Base-by-base conservation (phyloP, 306 rosid species). In the Lotus japonicus region DNA sequence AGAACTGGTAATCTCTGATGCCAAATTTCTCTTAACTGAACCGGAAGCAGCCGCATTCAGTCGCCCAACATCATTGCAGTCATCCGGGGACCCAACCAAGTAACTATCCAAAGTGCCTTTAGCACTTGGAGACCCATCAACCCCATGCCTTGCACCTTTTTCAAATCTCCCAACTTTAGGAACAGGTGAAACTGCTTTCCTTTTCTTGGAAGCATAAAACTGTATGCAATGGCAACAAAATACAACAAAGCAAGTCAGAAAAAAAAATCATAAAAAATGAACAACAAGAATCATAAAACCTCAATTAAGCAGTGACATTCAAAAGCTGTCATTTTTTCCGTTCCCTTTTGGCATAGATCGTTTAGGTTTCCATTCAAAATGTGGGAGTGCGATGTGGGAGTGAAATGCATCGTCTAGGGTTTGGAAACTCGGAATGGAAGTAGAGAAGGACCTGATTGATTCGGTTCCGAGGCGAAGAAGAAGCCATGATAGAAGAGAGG, bases 141-240 rank as follows among this genome's bases (percentile, higher is more conserved):
- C 68, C 15, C 38, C 59, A 33, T 14, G 58, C 63, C 79, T 83
- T 2, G 68, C 88, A 71, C 72, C 87, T 49, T 80, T 85, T 28
- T 81, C 94, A 43, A 58, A 66, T 70, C 83, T 85, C 77, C 80
- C 86, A 21, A 68, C 57, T 75, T 85, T 90, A 44, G 76, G 5
- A 64, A 44, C 71, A 10, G 95, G 96, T 3, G 98, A 83, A 45
- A 12, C 48, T 6, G 84, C 79, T 71, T 88, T 94, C 77, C 97
- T 77, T 61, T 94, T 94, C 96, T 88, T 94, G 4, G 97, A 80
- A 80, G 80, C 70, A 64, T 78, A 94, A 78, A 90, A 94, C 98
- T 94, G 90, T 17, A 57, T 14, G 41, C 66, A 23, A 46, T 31
- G 6, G 36, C 5, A 48, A 42, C 5, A 48, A 70, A 38, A 6